A percentile compares a stretch with the other conserved stretches of the same genome.
Evolutionary conservation across 495 filamentous ascomycete genomes (phyloP).

Genomic region (Bacidia gigantensis): DNA sequence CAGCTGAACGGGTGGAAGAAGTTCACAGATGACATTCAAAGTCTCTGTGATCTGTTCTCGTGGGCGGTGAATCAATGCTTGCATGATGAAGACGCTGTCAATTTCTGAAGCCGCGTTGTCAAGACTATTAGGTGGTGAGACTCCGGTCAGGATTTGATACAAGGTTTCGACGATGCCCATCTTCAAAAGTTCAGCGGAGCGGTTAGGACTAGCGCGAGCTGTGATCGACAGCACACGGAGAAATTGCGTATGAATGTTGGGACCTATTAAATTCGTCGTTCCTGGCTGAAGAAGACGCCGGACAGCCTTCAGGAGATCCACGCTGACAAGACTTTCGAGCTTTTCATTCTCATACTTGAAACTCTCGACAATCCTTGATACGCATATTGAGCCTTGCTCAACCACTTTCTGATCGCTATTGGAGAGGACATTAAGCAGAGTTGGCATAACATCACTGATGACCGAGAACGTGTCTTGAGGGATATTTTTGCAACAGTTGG

Average conservation of each 20-base stretch:
- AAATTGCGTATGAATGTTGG: constrained; percentile 95
- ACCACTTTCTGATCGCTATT: constrained; percentile 95
- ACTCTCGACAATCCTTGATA: constrained; percentile 93
- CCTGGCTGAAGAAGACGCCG: constrained; percentile 86
- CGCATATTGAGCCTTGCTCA: constrained; percentile 90
- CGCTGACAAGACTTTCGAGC: constrained; percentile 80
- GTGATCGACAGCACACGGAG: constrained; percentile 78
- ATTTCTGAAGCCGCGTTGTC: constrained; percentile 80
- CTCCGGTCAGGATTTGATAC: constrained; percentile 93
- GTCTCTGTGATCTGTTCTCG: constrained; percentile 95
- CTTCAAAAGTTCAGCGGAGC: constrained; percentile 85
- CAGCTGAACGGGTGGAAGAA: constrained; percentile 56
- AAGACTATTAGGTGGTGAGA: constrained; percentile 71
- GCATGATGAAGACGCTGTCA: constrained; percentile 97
- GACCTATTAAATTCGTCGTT: constrained; percentile 87
- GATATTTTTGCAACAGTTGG: constrained; percentile 95
- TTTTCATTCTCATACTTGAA: constrained; percentile 78
- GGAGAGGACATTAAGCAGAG: constrained; percentile 70
- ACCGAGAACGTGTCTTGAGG: constrained; percentile 83
- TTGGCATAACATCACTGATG: constrained; percentile 90
- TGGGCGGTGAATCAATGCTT: constrained; percentile 92
- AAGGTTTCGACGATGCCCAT: constrained; percentile 97
- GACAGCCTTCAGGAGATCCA: constrained; percentile 72
- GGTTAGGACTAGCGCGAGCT: constrained; percentile 68
- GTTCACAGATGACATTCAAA: constrained; percentile 92